These are phyloP conservation scores for Chlorella sorokiniana DNA, from an alignment of 139 green algal genomes.

Conservation along the genomic window DNA sequence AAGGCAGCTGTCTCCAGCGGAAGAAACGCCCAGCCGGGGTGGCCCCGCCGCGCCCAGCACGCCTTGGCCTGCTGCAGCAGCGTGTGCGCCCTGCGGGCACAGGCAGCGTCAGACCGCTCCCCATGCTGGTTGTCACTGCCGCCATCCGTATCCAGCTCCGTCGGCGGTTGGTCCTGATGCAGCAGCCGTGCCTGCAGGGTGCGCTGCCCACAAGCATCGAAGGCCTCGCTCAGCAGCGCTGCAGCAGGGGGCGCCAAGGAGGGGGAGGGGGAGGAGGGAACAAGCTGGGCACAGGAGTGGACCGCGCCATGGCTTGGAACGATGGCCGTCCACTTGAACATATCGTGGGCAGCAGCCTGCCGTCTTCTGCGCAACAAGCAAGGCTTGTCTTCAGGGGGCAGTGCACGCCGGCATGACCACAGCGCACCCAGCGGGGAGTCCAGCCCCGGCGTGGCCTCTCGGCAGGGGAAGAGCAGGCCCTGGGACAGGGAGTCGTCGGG, in stretches of 20 bases:
- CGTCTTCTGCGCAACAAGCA: no score
- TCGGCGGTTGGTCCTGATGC: neutral
- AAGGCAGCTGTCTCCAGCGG: slow-evolving; percentile 15
- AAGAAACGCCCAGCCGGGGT: slow-evolving; percentile 47
- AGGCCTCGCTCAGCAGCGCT: neutral
- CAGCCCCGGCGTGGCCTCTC: slow-evolving; percentile 24
- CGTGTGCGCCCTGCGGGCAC: neutral
- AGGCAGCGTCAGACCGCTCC: neutral
- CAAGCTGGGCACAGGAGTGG: no score
- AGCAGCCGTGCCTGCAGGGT: slow-evolving; percentile 10
- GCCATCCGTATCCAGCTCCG: neutral
- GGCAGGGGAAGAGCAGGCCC: slow-evolving; percentile 36
- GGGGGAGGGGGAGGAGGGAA: neutral
- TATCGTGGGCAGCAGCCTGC: no score
- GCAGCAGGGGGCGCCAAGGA: neutral
- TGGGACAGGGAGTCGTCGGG: slow-evolving; percentile 68
- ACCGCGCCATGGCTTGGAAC: no score
- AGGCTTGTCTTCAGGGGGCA: no score
- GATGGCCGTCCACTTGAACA: no score
- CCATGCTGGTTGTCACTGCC: neutral
- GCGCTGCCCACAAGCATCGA: neutral
- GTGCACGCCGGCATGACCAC: neutral
- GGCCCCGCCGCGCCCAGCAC: slow-evolving; percentile 33
- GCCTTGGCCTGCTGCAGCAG: slow-evolving; percentile 15
- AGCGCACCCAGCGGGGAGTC: slow-evolving; percentile 27